Conservation (phyloP, 768 basidiomycete species). For the Coprinellus aureogranulatus region DNA sequence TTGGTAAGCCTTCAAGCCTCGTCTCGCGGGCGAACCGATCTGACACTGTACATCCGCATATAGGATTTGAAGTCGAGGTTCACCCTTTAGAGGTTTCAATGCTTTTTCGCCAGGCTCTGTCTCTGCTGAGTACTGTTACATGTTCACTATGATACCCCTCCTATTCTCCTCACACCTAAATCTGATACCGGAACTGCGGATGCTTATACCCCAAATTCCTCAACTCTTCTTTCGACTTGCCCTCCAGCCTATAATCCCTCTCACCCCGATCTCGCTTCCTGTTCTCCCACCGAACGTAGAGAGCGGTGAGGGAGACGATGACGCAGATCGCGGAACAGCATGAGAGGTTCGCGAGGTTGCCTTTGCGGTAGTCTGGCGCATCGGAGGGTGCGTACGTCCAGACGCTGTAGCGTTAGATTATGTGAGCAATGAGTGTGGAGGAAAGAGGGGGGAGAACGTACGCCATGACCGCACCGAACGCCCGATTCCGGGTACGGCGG, state of each 20-base stretch:
- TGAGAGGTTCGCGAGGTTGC: slow-evolving; percentile 42
- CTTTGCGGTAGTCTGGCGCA: slow-evolving; percentile 43
- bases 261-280: slow-evolving; percentile 38
- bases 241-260: slow-evolving; percentile 37
- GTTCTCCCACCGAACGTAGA: slow-evolving; percentile 43
- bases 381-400: slow-evolving; percentile 47
- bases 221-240: slow-evolving; percentile 33
- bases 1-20: slow-evolving; percentile 56
- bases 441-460: slow-evolving; percentile 16
- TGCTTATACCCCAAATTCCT: slow-evolving; percentile 41
- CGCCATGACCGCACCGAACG: slow-evolving; percentile 45
- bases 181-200: slow-evolving; percentile 43
- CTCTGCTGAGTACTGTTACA: too few species aligned
- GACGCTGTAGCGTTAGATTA: slow-evolving; percentile 24
- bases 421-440: slow-evolving; percentile 30
- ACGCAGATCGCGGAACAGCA: slow-evolving; percentile 32
- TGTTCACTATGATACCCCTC: too few species aligned
- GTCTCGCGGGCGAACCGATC: too few species aligned
- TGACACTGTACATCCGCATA: too few species aligned
- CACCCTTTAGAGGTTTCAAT: too few species aligned
- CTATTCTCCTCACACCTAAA: slow-evolving; percentile 6
- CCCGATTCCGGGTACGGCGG: slow-evolving; percentile 45
- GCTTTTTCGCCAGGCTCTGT: too few species aligned
- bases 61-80: too few species aligned
- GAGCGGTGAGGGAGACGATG: slow-evolving; percentile 23